Evolutionary conservation across 1,139 yeast species (phyloP).

Genomic region (Kodamaea fungicola): DNA sequence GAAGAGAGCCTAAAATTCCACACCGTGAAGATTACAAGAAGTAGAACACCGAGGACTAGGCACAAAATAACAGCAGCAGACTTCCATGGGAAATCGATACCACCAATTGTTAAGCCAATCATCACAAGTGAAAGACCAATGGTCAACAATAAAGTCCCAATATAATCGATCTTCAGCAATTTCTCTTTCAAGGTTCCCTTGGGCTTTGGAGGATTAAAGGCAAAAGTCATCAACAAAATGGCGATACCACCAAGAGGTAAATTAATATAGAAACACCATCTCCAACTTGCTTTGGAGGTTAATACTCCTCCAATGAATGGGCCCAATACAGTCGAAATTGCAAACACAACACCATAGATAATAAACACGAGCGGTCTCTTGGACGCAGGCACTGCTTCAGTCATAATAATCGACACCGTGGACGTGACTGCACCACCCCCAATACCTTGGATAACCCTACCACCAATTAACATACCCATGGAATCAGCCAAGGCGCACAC

Average conservation of each 20-base stretch:
- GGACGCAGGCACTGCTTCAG: conserved; percentile 20
- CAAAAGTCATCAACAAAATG: conserved; percentile 11
- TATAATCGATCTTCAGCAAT: conserved; percentile 42
- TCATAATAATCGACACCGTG: conserved; percentile 16
- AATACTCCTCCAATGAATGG: conserved; percentile 26
- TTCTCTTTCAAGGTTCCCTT: conserved; percentile 39
- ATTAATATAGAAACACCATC: conserved; percentile 27
- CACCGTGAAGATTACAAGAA: conserved; percentile 34
- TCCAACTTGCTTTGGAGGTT: conserved; percentile 19
- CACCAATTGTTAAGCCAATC: conserved; percentile 53
- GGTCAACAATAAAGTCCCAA: conserved; percentile 43
- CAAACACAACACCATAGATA: conserved; percentile 17
- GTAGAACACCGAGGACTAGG: conserved; percentile 51
- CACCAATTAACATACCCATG: conserved; percentile 22
- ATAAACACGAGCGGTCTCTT: conserved; percentile 17
- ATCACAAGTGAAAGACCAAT: conserved; percentile 43
- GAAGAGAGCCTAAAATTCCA: conserved; percentile 49
- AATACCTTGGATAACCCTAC: conserved; percentile 20
- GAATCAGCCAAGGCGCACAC: conserved; percentile 16
- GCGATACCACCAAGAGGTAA: conserved; percentile 23
- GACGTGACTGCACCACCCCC: conserved; percentile 19
- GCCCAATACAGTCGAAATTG: conserved; percentile 21
- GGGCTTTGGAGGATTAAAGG: conserved; percentile 57
- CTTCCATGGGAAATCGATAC: conserved; percentile 43
- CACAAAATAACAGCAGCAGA: conserved; percentile 55